Evolutionary conservation across 1,139 yeast species (phyloP).

Genomic region (Yamadazyma trypodendri): DNA sequence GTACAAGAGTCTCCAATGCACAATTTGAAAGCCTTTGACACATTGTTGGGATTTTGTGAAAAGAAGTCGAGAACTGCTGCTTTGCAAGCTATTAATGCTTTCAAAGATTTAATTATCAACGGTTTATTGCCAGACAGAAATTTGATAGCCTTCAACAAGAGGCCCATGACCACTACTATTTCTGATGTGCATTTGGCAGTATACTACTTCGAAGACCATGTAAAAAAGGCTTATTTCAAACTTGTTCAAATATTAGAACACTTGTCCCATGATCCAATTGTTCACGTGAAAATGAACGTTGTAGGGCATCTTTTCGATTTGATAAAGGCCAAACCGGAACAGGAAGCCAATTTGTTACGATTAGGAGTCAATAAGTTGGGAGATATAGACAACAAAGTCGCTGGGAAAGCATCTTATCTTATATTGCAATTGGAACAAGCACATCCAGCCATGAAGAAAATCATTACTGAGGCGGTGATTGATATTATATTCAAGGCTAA

Average conservation of each 20-base stretch:
- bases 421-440: slow-evolving; percentile 79
- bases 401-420: slow-evolving; percentile 84
- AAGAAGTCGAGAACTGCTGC: slow-evolving; percentile 95
- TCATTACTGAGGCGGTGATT: slow-evolving; percentile 74
- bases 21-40: slow-evolving; percentile 79
- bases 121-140: slow-evolving; percentile 87
- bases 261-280: slow-evolving; percentile 87
- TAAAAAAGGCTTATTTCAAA: slow-evolving; percentile 73
- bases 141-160: slow-evolving; percentile 76
- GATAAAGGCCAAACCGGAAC: slow-evolving; percentile 87
- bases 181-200: slow-evolving; percentile 59
- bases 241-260: slow-evolving; percentile 69
- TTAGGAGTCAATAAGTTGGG: slow-evolving; percentile 93
- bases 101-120: slow-evolving; percentile 80
- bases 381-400: slow-evolving; percentile 86
- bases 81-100: slow-evolving; percentile 82
- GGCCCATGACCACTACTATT: slow-evolving; percentile 54
- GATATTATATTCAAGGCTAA: slow-evolving; percentile 77
- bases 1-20: slow-evolving; percentile 96
- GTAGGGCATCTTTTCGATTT: slow-evolving; percentile 77
- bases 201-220: slow-evolving; percentile 85
- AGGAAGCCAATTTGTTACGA: slow-evolving; percentile 85
- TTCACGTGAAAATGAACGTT: slow-evolving; percentile 80
- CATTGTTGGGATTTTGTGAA: slow-evolving; percentile 72
- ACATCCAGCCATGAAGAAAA: slow-evolving; percentile 93